Conservation (phyloP, 2,329 filamentous ascomycete genomes). For the Chalaropsis ovoidea region DNA sequence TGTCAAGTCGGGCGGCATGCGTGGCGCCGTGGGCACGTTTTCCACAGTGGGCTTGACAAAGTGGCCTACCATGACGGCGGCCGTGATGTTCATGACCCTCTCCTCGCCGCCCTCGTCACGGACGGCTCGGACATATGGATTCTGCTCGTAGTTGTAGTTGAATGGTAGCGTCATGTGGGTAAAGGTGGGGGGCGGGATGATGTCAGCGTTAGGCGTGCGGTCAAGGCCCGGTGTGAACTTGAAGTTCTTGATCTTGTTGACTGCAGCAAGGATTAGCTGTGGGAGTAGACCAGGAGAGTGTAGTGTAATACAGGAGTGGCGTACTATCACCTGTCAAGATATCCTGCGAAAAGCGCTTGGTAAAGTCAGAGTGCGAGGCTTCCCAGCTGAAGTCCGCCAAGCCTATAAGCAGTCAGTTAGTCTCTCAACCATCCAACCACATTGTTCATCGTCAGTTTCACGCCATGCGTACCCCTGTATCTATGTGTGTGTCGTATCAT, state of each 20-base stretch:
- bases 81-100: constrained; percentile 48
- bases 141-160: constrained; percentile 75
- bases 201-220: constrained; percentile 50
- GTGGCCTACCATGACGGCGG: constrained; percentile 49
- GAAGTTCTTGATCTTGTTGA: constrained; percentile 50
- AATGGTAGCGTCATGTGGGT: constrained; percentile 65
- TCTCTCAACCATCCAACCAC: no score
- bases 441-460: neutral
- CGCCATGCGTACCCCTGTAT: constrained; percentile 53
- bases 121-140: constrained; percentile 60
- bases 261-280: constrained; percentile 31
- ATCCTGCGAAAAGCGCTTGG: constrained; percentile 59
- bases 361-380: constrained; percentile 56
- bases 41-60: constrained; percentile 52
- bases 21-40: constrained; percentile 53
- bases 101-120: constrained; percentile 44
- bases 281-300: no score
- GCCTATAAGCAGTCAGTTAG: constrained; percentile 33
- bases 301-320: constrained; percentile 19
- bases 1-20: constrained; percentile 47
- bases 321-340: constrained; percentile 62
- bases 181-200: constrained; percentile 71
- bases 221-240: constrained; percentile 54
- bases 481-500: constrained; percentile 70
- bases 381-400: constrained; percentile 82